phyloP scores from a whole-genome alignment of 2,329 filamentous ascomycete species.

The Aspergillus sp. region DNA sequence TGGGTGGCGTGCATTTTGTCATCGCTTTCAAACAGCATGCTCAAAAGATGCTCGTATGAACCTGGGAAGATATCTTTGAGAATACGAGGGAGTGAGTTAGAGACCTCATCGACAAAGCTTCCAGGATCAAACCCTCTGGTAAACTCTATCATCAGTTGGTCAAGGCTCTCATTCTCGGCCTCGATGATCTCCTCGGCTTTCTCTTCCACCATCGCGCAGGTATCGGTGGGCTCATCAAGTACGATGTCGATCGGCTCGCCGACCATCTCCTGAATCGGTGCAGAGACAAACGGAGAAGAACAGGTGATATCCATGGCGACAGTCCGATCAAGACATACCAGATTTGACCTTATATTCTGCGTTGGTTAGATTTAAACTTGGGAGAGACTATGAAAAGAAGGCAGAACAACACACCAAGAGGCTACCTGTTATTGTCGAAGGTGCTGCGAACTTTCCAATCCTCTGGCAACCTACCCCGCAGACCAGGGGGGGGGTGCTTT shows the following conservation, averaged over 20 bases:
- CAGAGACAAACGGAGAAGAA: neutral
- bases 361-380: too few relatives aligned
- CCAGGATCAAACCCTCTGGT: conserved; percentile 26
- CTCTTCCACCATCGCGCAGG: conserved; percentile 14
- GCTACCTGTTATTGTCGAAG: neutral
- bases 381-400: neutral
- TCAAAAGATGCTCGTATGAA: conserved; percentile 27
- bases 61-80: conserved; percentile 20
- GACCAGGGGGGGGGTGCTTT: neutral
- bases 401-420: neutral
- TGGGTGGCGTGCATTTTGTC: conserved; percentile 66
- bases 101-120: conserved; percentile 18
- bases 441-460: too few relatives aligned
- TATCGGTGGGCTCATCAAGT: conserved; percentile 2
- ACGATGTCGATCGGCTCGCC: conserved; percentile 14
- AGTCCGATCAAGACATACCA: neutral
- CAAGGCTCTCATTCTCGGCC: conserved; percentile 16
- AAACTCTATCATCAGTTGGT: conserved; percentile 18
- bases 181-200: conserved; percentile 15
- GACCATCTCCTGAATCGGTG: neutral
- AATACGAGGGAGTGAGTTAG: conserved; percentile 11
- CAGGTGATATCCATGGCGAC: conserved; percentile 4
- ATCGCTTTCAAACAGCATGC: conserved; percentile 42
- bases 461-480: neutral
- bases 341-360: neutral